phyloP scores from a whole-genome alignment of 1,284 basidiomycete genomes.

The Moesziomyces aphidis region DNA sequence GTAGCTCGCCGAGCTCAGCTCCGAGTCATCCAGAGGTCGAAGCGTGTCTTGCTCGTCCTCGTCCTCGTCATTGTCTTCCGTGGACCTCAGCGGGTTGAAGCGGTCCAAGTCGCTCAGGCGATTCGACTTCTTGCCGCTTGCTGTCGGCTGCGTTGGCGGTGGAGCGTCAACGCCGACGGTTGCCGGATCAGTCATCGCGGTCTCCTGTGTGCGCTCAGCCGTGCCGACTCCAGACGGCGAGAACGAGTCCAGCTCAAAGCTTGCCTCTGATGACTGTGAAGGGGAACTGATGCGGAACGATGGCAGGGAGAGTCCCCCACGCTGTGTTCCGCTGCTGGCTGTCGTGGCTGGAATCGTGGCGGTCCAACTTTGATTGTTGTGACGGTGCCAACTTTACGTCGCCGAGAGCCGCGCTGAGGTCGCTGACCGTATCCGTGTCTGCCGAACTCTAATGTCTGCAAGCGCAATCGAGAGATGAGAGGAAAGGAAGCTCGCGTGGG shows the following conservation, averaged over 20 bases:
- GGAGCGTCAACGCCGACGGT: conserved; percentile 5
- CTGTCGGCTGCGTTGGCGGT: background rate
- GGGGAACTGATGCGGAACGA: conserved; percentile 41
- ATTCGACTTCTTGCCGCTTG: background rate
- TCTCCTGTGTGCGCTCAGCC: background rate
- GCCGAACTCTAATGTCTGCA: background rate
- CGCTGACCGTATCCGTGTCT: too few species aligned
- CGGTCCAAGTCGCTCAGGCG: conserved; percentile 20
- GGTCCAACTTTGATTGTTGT: background rate
- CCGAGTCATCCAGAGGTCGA: conserved; percentile 28
- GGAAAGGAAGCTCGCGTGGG: too few species aligned
- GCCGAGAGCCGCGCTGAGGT: too few species aligned
- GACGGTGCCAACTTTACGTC: too few species aligned
- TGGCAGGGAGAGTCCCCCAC: conserved; percentile 26
- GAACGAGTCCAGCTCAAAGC: conserved; percentile 35
- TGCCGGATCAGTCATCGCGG: conserved; percentile 26
- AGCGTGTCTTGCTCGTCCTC: conserved; percentile 12
- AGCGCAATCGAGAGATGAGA: background rate
- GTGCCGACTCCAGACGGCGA: conserved; percentile 2
- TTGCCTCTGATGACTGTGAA: conserved; percentile 12
- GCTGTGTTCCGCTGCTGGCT: conserved; percentile 11
- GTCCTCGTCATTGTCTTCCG: conserved; percentile 8
- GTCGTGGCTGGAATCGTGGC: conserved; percentile 19
- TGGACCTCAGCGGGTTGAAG: conserved; percentile 17
- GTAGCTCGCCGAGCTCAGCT: conserved; percentile 32